Evolutionary conservation across 768 basidiomycete species (phyloP), one percentile per base, ranked within the genome.

Genomic region (Tylopilus sp.): DNA sequence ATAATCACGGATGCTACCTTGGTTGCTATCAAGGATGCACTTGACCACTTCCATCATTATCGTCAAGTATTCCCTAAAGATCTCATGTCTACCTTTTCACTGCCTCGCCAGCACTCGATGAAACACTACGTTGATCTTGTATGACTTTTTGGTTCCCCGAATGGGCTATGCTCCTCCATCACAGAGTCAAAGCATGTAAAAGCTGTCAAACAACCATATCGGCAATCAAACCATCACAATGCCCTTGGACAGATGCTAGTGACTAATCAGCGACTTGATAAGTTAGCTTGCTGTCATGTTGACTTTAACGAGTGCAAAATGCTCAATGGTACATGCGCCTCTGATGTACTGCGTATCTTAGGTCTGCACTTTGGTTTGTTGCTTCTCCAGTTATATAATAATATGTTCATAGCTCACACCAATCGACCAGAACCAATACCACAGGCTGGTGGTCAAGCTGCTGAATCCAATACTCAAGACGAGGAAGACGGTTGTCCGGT

Each of bases 151-250:
- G 42, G 50, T 2, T 10, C 42, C 0, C 50, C 34, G n/a, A n/a
- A n/a, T n/a, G n/a, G n/a, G n/a, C n/a, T n/a, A n/a, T n/a, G n/a
- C n/a, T n/a, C n/a, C n/a, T n/a, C n/a, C n/a, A n/a, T n/a, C n/a
- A n/a, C n/a, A n/a, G n/a, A n/a, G n/a, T n/a, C n/a, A n/a, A n/a
- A 13, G 13, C 50, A 52, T 9, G 31, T 52, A 26, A 52, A 45
- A 22, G 50, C 36, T 2, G 22, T 52, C 3, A 52, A 52, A 14
- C 2, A 45, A 9, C 50, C 50, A 4, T 52, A 29, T 6, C 1
- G 21, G 1, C 14, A 9, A 2, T 37, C 28, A 3, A 52, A 30
- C 11, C 21, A 8, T 0, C 14, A 38, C 14, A 28, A 45, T 1
- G 16, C 43, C 0, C 33, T 51, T 3, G 5, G 50, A 0, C 50